Conservation (phyloP, 2,329 filamentous ascomycete genomes). For the Talaromyces islandicus region DNA sequence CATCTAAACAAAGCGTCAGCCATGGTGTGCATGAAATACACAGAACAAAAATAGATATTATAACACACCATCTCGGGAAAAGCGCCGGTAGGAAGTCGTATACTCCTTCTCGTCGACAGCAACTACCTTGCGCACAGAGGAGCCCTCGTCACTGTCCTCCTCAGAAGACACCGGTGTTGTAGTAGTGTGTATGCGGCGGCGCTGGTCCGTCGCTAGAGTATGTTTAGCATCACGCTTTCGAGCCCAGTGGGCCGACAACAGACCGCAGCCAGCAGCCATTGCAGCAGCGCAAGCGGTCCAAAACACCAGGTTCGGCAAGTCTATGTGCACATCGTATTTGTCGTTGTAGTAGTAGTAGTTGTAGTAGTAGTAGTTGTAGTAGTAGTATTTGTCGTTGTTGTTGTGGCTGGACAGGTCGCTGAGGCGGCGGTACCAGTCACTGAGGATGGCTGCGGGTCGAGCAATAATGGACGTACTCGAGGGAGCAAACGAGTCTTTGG, state of each 20-base stretch:
- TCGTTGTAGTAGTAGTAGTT: constrained; percentile 13
- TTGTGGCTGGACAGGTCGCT: neutral
- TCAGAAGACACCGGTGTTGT: constrained; percentile 29
- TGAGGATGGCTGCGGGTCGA: neutral
- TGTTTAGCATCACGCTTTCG: constrained; percentile 16
- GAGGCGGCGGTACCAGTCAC: constrained; percentile 1
- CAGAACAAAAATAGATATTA: neutral
- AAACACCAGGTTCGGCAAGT: constrained; percentile 24
- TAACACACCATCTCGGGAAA: constrained; percentile 24
- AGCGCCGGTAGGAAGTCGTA: constrained; percentile 20
- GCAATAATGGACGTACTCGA: neutral
- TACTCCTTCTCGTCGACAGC: constrained; percentile 17
- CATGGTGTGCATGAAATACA: neutral
- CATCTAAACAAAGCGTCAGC: constrained; percentile 17
- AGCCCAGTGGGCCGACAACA: constrained; percentile 22
- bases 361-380: constrained; percentile 13
- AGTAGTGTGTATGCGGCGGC: constrained; percentile 20
- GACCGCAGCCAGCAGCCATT: constrained; percentile 32
- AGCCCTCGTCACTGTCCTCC: constrained; percentile 30
- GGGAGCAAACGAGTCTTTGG: neutral
- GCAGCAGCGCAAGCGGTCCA: constrained; percentile 25
- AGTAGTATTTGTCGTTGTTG: constrained; percentile 12
- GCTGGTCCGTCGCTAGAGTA: constrained; percentile 13
- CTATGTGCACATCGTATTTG: constrained; percentile 22
- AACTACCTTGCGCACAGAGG: constrained; percentile 21